Percentiles rank a stretch among this genome's conserved stretches.
These are phyloP conservation scores for Volvox reticuliferus DNA, from an alignment of 139 green algal genomes.

Conservation along the genomic window DNA sequence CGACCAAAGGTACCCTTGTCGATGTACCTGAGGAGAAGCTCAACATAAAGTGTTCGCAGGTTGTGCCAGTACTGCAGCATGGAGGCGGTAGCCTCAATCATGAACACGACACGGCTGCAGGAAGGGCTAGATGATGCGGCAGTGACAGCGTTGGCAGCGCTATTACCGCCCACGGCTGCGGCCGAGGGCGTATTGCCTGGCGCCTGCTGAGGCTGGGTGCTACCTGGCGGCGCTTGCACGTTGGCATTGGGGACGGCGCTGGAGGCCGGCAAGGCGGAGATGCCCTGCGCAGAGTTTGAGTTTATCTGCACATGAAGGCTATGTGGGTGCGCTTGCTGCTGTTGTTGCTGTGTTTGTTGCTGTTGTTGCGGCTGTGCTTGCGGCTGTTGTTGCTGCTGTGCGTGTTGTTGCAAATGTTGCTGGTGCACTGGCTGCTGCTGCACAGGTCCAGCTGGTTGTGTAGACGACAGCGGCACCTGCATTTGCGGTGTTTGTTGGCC, in stretches of 20 bases:
- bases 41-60: constrained; percentile 25
- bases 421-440: constrained; percentile 18
- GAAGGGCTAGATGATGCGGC: not conserved
- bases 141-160: not conserved
- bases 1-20: constrained; percentile 17
- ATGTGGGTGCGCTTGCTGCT: not conserved
- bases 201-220: not conserved
- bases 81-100: constrained; percentile 39
- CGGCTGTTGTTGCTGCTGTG: not conserved
- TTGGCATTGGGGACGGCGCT: not conserved
- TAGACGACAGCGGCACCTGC: not conserved
- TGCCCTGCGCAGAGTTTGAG: not conserved
- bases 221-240: not conserved
- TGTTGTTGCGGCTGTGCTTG: not conserved
- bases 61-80: constrained; percentile 38
- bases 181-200: not conserved
- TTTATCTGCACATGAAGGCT: not conserved
- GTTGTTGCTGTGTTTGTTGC: not conserved
- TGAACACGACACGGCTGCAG: constrained; percentile 29
- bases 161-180: not conserved
- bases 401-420: not conserved
- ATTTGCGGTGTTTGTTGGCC: not conserved
- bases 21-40: constrained; percentile 43
- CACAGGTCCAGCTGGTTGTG: not conserved
- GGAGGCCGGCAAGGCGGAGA: not conserved